Evolutionary conservation across 192 early-diverging fungal species (phyloP), one percentile per base, ranked within the genome.

Genomic region (Pilaira anomala): DNA sequence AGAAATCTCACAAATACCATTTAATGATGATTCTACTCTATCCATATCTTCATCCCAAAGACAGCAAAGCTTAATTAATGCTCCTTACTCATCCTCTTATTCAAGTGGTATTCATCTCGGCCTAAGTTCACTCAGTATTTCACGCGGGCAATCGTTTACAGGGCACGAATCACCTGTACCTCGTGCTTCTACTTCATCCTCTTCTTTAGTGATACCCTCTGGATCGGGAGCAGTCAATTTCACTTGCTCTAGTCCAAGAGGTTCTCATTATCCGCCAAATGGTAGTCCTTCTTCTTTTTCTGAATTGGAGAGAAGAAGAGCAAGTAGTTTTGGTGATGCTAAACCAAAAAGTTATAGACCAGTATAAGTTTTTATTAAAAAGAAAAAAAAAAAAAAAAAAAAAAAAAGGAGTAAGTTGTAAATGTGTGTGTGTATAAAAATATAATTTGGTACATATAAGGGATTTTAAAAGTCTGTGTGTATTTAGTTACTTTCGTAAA

Each of bases 141-240:
- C 54, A 2, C 50, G 52, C n/a, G 52, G 67, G 0, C 22, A 51
- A 11, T 53, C 66, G 7, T 61, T 48, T 36, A 16, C 30, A 11
- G 66, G 66, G 3, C 19, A 45, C 29, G 46, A 50, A 16, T 56
- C 60, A 13, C 57, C 60, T 12, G n/a, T 58, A 1, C 67, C 67
- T n/a, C 46, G 45, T n/a, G 60, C 67, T 7, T 60, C 60, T 9
- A 60, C 67, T 14, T 69, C 67, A 1, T 62, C 67, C 1, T 69
- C 67, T 12, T 69, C 67, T 1, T 54, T 60, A 0, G 53, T 60
- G 11, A 60, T 41, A 33, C 19, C 30, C 11, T 44, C 48, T 7
- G 6, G 14, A 7, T n/a, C 33, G 1, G 11, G 7, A 36, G 33
- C 33, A 36, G 33, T 36, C 11, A 36, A 36, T 36, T 40, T 63